phyloP scores from a whole-genome alignment of 1,284 basidiomycete genomes.

The Exsudoporus floridanus region DNA sequence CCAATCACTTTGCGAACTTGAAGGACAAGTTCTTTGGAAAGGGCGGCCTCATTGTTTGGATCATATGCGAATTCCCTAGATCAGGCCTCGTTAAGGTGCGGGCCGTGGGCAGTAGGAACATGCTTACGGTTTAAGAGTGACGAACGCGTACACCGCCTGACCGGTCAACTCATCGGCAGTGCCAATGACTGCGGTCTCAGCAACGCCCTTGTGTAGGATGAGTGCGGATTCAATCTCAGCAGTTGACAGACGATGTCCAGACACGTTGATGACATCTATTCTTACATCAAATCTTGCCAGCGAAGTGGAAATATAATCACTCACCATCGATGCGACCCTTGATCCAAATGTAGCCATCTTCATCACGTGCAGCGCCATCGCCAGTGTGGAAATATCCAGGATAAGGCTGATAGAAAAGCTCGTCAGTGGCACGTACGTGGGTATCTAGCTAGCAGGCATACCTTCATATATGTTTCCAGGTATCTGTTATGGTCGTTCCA shows the following conservation, averaged over 20 bases:
- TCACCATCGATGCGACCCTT: constrained; percentile 94
- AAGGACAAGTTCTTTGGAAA: constrained; percentile 87
- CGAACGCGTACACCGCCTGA: constrained; percentile 85
- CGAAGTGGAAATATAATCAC: constrained; percentile 27
- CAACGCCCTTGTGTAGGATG: constrained; percentile 91
- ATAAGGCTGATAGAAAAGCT: constrained; percentile 54
- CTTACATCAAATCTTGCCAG: constrained; percentile 1
- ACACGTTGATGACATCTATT: constrained; percentile 87
- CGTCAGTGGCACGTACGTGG: not conserved
- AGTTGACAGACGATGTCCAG: constrained; percentile 94
- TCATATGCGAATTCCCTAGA: constrained; percentile 80
- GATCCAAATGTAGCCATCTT: constrained; percentile 98
- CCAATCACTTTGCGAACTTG: constrained; percentile 97
- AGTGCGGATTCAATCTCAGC: constrained; percentile 98
- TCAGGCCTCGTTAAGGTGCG: not conserved
- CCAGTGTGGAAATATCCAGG: constrained; percentile 93
- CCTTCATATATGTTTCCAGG: constrained; percentile 92
- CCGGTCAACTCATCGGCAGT: constrained; percentile 86
- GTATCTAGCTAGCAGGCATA: constrained; percentile 20
- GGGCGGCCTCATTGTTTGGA: constrained; percentile 61
- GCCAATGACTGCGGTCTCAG: constrained; percentile 95
- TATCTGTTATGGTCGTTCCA: constrained; percentile 91
- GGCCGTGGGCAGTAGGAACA: not conserved
- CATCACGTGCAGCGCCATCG: constrained; percentile 92
- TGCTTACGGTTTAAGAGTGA: constrained; percentile 75